phyloP scores from a whole-genome alignment of 2,329 filamentous ascomycete genomes.

The Penicillium sp. region DNA sequence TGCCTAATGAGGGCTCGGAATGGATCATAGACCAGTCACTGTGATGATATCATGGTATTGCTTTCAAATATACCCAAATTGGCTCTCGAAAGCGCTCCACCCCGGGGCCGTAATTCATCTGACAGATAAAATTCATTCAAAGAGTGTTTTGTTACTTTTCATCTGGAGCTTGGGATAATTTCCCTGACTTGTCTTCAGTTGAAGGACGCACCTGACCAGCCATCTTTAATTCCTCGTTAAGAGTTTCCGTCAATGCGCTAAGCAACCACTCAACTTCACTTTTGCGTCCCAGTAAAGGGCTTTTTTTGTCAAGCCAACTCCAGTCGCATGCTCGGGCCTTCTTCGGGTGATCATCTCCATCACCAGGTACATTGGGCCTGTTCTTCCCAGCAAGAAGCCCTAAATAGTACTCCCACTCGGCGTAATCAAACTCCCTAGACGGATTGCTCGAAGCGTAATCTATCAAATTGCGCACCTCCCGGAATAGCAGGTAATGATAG shows the following conservation, averaged over 20 bases:
- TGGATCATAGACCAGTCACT: neutral
- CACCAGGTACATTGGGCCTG: constrained; percentile 1
- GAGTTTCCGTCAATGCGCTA: constrained; percentile 37
- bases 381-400: constrained; percentile 47
- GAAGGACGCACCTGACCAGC: constrained; percentile 23
- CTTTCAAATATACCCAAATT: neutral
- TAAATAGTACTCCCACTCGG: constrained; percentile 53
- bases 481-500: constrained; percentile 44
- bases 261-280: constrained; percentile 48
- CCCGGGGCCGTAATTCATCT: neutral
- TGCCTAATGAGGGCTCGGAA: neutral
- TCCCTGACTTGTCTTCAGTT: neutral
- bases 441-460: constrained; percentile 33
- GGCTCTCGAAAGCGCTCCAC: neutral
- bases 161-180: neutral
- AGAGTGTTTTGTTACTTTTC: neutral
- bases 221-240: constrained; percentile 40
- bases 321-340: constrained; percentile 22
- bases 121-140: too few species aligned
- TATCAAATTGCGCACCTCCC: constrained; percentile 43
- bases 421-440: constrained; percentile 41
- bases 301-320: constrained; percentile 44
- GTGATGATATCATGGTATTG: neutral
- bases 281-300: constrained; percentile 43
- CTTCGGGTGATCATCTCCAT: constrained; percentile 34